Evolutionary conservation across 495 filamentous ascomycete species (phyloP).

Genomic region (Trichoderma gamsii): DNA sequence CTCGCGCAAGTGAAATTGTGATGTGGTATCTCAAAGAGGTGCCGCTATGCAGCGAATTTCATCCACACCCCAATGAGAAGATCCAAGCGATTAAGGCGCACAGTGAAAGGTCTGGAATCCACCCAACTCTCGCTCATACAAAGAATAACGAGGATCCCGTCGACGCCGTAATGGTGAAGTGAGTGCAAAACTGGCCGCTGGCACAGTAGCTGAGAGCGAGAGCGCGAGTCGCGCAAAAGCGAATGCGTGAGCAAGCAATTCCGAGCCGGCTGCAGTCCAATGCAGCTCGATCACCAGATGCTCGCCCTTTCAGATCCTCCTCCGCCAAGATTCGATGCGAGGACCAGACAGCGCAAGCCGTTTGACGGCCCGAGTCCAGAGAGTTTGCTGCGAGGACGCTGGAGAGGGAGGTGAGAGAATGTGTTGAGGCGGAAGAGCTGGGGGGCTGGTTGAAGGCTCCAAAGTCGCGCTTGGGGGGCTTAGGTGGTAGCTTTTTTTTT

Average conservation of each 20-base stretch:
- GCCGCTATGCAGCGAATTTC: not conserved
- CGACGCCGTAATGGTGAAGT: not conserved
- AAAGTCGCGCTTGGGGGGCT: conserved; percentile 27
- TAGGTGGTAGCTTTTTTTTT: conserved; percentile 14
- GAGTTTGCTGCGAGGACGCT: not conserved
- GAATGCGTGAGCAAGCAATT: conserved; percentile 12
- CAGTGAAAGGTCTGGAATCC: not conserved
- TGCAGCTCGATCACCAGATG: not conserved
- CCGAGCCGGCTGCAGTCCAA: not conserved
- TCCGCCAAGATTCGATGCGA: conserved; percentile 9
- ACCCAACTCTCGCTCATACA: not conserved
- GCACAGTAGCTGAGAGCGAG: not conserved
- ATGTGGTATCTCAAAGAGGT: not conserved
- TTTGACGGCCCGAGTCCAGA: not conserved
- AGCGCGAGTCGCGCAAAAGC: conserved; percentile 13
- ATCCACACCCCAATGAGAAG: not conserved
- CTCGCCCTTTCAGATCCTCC: not conserved
- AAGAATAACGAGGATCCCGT: not conserved
- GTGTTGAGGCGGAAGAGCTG: conserved; percentile 13
- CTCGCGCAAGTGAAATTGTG: not conserved
- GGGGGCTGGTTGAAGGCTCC: conserved; percentile 9
- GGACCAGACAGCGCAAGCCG: conserved; percentile 1
- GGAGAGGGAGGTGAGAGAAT: conserved; percentile 22
- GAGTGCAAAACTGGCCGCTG: conserved; percentile 12
- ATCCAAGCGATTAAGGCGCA: not conserved